Base-by-base conservation (phyloP, 164 flowering plant genomes). In the Protea cynaroides region DNA sequence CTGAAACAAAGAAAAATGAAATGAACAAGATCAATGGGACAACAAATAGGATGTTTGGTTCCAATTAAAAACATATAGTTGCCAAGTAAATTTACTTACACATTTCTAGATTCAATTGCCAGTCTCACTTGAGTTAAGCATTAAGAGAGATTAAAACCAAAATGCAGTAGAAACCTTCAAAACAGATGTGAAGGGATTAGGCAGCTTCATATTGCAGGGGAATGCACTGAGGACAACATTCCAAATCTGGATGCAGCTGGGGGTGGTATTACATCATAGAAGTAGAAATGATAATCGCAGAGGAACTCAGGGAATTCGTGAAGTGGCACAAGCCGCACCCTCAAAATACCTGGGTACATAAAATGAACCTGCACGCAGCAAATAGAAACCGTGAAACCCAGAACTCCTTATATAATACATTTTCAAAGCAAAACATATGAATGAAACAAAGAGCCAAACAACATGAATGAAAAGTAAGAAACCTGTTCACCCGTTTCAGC, bases 101-200 rank as follows among this genome's bases (percentile, higher is more conserved):
- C n/a, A n/a, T n/a, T n/a, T n/a, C n/a, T n/a, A n/a, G n/a, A n/a
- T n/a, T n/a, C n/a, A n/a, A n/a, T n/a, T n/a, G n/a, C n/a, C n/a
- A n/a, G n/a, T n/a, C n/a, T n/a, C n/a, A n/a, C n/a, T n/a, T n/a
- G n/a, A n/a, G n/a, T n/a, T n/a, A n/a, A n/a, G n/a, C n/a, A n/a
- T n/a, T n/a, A n/a, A n/a, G n/a, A n/a, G n/a, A n/a, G n/a, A n/a
- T n/a, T n/a, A n/a, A n/a, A n/a, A n/a, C n/a, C n/a, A n/a, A n/a
- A n/a, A n/a, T n/a, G n/a, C n/a, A n/a, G n/a, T n/a, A n/a, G n/a
- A n/a, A n/a, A n/a, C n/a, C n/a, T n/a, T n/a, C n/a, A n/a, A n/a
- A n/a, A n/a, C n/a, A n/a, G 98, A 98, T 65, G 98, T 90, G n/a
- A 90, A 87, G 50, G 99, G 99, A 78, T 95, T 98, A 29, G 99